Evolutionary conservation across 1,284 basidiomycete genomes (phyloP), one percentile per base, ranked within the genome.

Genomic region (Caloboletus firmus): DNA sequence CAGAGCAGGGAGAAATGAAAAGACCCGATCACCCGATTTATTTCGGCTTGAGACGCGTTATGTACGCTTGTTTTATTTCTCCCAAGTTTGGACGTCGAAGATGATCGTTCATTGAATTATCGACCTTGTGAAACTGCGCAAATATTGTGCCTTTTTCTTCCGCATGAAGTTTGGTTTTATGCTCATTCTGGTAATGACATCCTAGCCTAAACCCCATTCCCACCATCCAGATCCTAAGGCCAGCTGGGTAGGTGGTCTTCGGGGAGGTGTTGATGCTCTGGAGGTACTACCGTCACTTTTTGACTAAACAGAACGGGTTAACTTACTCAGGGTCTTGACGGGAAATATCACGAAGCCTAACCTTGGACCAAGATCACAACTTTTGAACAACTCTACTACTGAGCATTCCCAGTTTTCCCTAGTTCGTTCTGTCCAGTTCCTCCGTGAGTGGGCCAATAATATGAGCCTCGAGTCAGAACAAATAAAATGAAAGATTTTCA

Each of bases 21-120:
- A 18, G 31, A 13, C 2, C 48, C 31, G 58, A 51, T 35, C 31
- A 31, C 49, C 48, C 46, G 18, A 60, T 66, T 64, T 62, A 54
- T 66, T 39, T 49, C 60, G 54, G 31, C 54, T 53, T 13, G 26
- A 31, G 59, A 49, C 63, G 63, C 51, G 63, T 68, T 66, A 60
- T 64, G 35, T 64, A 44, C 51, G 17, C 45, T 39, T 68, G 41
- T 68, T 63, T 66, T n/a, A 20, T 5, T 28, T 11, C 26, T 12
- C 20, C 46, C 24, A 36, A 48, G 61, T 39, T 30, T 12, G 54
- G 36, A 35, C 15, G 8, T 30, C 28, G 26, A 15, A 20, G 40
- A 22, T 22, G 24, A 9, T 43, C 24, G 41, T 18, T 24, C 24
- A 24, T 5, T 24, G 24, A 9, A 9, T 28, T 9, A 10, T 30